Percentiles rank a stretch among this genome's conserved stretches.
These are phyloP conservation scores for Colletotrichum sp. DNA, from an alignment of 2,329 filamentous ascomycete species.

Conservation along the genomic window DNA sequence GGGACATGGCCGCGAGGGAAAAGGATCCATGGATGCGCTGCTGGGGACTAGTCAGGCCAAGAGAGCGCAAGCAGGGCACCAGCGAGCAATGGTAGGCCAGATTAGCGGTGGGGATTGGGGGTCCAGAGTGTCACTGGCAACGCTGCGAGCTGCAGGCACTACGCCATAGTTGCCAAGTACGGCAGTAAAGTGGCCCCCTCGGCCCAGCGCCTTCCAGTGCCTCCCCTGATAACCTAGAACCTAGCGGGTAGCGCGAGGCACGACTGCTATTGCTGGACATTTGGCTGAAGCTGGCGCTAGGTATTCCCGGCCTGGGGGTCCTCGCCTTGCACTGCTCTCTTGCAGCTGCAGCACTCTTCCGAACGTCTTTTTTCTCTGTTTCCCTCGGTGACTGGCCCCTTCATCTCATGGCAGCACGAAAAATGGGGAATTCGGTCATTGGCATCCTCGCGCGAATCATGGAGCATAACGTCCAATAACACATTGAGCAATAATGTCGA, in stretches of 20 bases:
- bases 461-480: background rate
- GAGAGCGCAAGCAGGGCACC: background rate
- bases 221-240: conserved; percentile 10
- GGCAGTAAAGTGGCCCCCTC: background rate
- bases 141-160: background rate
- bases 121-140: background rate
- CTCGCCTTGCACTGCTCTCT: background rate
- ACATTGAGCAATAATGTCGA: background rate
- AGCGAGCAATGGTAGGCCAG: background rate
- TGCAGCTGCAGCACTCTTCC: background rate
- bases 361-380: background rate
- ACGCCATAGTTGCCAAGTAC: conserved; percentile 18
- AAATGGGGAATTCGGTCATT: conserved; percentile 16
- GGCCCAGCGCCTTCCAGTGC: background rate
- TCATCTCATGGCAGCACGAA: conserved; percentile 15
- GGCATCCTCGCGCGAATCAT: conserved; percentile 17
- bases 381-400: background rate
- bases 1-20: background rate
- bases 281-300: background rate
- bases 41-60: background rate
- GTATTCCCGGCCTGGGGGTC: background rate
- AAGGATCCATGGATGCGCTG: background rate
- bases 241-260: conserved; percentile 11
- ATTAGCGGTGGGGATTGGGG: conserved; percentile 12
- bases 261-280: background rate